phyloP scores from a whole-genome alignment of 2,329 filamentous ascomycete genomes.

The Ascochyta viciae-villosae region DNA sequence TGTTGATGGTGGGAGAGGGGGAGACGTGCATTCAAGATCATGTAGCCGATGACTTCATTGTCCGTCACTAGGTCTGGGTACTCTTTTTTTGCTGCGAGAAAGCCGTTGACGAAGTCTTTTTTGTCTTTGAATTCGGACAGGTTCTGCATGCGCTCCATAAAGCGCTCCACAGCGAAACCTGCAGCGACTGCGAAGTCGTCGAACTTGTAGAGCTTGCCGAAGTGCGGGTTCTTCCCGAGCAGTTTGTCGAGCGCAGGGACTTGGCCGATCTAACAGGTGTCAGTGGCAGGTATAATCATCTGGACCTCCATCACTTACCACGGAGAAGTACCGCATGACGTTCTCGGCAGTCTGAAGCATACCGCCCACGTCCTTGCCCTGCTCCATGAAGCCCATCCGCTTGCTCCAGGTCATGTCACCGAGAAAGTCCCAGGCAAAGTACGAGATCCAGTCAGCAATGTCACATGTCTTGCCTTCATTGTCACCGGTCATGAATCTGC shows the following conservation, averaged over 20 bases:
- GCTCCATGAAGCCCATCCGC: slow-evolving; percentile 53
- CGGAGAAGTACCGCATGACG: slow-evolving; percentile 36
- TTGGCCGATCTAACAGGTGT: slow-evolving; percentile 32
- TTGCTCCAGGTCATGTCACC: slow-evolving; percentile 52
- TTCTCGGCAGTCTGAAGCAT: slow-evolving; percentile 48
- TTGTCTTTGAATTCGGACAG: slow-evolving; percentile 24
- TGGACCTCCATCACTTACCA: slow-evolving; percentile 21
- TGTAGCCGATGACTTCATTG: slow-evolving; percentile 41
- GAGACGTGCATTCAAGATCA: slow-evolving; percentile 38
- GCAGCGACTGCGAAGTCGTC: slow-evolving; percentile 33
- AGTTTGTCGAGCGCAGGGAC: slow-evolving; percentile 39
- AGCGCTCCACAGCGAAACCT: slow-evolving; percentile 26
- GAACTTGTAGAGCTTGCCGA: slow-evolving; percentile 30
- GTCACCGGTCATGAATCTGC: slow-evolving; percentile 32
- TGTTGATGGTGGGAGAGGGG: not conserved
- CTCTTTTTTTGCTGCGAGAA: slow-evolving; percentile 28
- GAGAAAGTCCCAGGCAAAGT: slow-evolving; percentile 43
- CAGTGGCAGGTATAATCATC: not conserved
- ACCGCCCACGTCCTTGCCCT: slow-evolving; percentile 49
- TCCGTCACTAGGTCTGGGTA: slow-evolving; percentile 32
- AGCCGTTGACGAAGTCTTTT: slow-evolving; percentile 33
- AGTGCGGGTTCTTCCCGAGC: slow-evolving; percentile 31
- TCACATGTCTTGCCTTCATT: slow-evolving; percentile 39
- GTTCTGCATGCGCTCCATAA: slow-evolving; percentile 31
- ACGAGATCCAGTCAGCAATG: slow-evolving; percentile 44